Base-by-base conservation (phyloP, 2,329 filamentous ascomycete species). In the Verticillium klebahnii region DNA sequence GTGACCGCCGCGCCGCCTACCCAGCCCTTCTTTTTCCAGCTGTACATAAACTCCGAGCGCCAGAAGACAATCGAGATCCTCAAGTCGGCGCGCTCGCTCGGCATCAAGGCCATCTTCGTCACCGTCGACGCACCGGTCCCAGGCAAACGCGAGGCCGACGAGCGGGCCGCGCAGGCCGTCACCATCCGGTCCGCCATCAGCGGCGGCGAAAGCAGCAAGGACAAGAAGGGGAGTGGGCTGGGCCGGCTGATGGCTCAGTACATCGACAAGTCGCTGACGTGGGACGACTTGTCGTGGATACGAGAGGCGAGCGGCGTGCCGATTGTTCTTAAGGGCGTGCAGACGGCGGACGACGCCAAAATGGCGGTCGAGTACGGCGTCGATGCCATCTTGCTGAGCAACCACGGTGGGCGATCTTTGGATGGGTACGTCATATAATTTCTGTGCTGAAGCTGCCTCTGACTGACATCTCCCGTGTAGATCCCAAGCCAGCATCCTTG, bases 291-390 rank as follows among this genome's bases (percentile, higher is more conserved):
- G 1, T 75, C 80, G 5, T 91, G 88, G 87, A 69, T 91, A 76
- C 80, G 78, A 70, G 74, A 78, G 62, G 82, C 85, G 39, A 79
- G 74, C 1, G 80, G 80, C 0, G 78, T 86, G 9, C 76, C 86
- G 68, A 66, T 91, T 78, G 75, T 88, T 65, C 57, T 92, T 25
- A 92, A 92, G 72, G 89, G 89, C 0, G 84, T 92, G n/a, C 88
- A 91, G 75, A 85, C 82, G 15, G 82, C 85, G 0, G 77, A 79
- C 40, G 89, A 92, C 71, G 89, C 89, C 15, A 76, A 80, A 60
- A 80, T 77, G 66, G 86, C 86, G 1, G 80, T 87, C 37, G 80
- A 88, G 58, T 69, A 80, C 12, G 88, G 86, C 0, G 83, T 85
- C 2, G 84, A 91, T 65, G 89, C 85, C 0, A 89, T 92, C 57